phyloP scores from a whole-genome alignment of 1,284 basidiomycete genomes.

The Inonotus obliquus region DNA sequence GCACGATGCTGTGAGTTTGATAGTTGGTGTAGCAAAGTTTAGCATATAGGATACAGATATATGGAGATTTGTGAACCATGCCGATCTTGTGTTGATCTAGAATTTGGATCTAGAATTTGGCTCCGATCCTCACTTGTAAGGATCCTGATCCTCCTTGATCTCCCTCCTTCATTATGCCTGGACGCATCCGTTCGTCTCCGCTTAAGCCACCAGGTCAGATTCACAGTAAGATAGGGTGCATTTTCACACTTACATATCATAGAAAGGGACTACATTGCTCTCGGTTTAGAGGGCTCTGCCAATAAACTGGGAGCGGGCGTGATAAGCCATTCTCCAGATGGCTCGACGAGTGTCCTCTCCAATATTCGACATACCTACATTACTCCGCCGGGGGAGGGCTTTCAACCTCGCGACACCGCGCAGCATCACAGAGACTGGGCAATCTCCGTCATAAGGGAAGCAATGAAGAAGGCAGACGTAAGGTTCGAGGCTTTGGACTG shows the following conservation, averaged over 20 bases:
- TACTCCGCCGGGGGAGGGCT: conserved; percentile 96
- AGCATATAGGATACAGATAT: conserved; percentile 46
- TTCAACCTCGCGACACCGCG: conserved; percentile 93
- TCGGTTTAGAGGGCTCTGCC: conserved; percentile 93
- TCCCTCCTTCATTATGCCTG: neutral
- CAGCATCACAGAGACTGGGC: conserved; percentile 95
- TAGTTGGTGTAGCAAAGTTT: too few relatives aligned
- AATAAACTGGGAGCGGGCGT: conserved; percentile 98
- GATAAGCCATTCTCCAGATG: conserved; percentile 77
- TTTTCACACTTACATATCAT: neutral
- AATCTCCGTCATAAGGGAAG: conserved; percentile 77
- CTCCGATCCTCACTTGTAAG: neutral
- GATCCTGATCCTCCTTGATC: neutral
- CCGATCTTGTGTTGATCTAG: neutral
- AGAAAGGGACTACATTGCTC: conserved; percentile 48
- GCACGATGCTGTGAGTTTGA: too few relatives aligned
- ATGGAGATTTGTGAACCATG: conserved; percentile 8
- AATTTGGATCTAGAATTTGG: neutral
- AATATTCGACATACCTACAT: conserved; percentile 97
- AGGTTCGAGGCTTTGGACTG: conserved; percentile 82
- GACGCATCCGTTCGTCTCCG: conserved; percentile 2
- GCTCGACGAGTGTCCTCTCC: conserved; percentile 65
- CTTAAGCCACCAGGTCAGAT: conserved; percentile 17
- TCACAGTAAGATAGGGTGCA: neutral
- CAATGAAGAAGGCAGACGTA: conserved; percentile 67